A percentile compares a stretch with the other conserved stretches of the same genome.
phyloP scores from a whole-genome alignment of 768 basidiomycete species.

The Cyclocybe cylindracea region DNA sequence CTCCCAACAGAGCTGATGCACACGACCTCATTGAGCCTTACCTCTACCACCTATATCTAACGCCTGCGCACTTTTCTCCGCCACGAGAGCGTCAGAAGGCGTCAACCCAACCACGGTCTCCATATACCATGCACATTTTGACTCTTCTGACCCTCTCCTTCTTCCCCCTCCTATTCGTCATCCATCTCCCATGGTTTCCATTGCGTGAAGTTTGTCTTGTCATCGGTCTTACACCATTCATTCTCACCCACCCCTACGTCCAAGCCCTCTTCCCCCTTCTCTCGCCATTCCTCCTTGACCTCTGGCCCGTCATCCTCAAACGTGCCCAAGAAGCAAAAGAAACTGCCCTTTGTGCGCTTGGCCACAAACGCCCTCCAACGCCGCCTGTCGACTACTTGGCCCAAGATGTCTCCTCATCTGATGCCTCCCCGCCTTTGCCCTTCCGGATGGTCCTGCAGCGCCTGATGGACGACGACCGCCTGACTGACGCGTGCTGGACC shows the following conservation, averaged over 20 bases:
- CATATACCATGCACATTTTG: constrained; percentile 56
- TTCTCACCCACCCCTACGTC: constrained; percentile 51
- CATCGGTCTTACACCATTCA: constrained; percentile 51
- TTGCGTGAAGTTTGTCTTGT: constrained; percentile 47
- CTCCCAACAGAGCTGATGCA: constrained; percentile 53
- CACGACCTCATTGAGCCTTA: constrained; percentile 56
- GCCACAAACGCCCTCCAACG: too few species aligned
- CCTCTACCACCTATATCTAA: constrained; percentile 51
- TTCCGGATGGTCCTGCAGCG: constrained; percentile 32
- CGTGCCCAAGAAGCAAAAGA: background rate
- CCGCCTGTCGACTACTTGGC: too few species aligned
- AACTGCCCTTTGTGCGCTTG: background rate
- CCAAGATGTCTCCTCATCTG: background rate
- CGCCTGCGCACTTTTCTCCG: constrained; percentile 36
- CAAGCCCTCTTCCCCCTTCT: constrained; percentile 31
- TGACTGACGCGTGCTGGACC: constrained; percentile 65
- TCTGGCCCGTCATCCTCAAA: constrained; percentile 8
- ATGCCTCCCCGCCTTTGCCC: constrained; percentile 4
- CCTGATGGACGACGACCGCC: constrained; percentile 62
- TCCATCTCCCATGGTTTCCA: constrained; percentile 49
- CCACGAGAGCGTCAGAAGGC: constrained; percentile 14
- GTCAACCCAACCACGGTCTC: constrained; percentile 30
- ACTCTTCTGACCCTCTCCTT: constrained; percentile 47
- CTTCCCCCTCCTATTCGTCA: constrained; percentile 48
- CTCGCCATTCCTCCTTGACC: background rate